phyloP scores from a whole-genome alignment of 495 filamentous ascomycete genomes.

The Trichoderma virens region DNA sequence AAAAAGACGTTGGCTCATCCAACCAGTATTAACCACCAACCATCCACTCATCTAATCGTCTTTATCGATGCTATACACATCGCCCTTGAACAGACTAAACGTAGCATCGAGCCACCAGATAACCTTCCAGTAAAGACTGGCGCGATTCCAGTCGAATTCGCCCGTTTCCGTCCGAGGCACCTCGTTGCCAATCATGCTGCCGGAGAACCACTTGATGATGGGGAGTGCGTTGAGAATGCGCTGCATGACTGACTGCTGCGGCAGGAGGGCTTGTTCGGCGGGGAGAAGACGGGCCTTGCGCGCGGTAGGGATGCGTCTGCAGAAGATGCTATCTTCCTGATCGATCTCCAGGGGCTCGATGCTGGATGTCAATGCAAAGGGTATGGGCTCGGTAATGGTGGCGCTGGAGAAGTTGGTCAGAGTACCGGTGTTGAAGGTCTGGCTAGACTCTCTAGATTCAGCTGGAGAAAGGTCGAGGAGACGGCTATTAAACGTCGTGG shows the following conservation, averaged over 20 bases:
- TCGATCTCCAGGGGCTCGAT: conserved; percentile 17
- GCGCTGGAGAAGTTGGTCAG: conserved; percentile 21
- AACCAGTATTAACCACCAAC: neutral
- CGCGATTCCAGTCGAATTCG: conserved; percentile 67
- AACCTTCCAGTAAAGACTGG: conserved; percentile 69
- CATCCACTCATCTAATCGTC: conserved; percentile 28
- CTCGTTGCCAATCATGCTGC: conserved; percentile 71
- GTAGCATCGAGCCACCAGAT: conserved; percentile 43
- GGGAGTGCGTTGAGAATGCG: conserved; percentile 54
- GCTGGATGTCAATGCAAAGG: neutral
- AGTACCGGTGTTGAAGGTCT: conserved; percentile 41
- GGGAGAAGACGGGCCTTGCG: conserved; percentile 41
- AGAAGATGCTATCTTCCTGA: conserved; percentile 21
- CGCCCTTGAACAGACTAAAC: conserved; percentile 41
- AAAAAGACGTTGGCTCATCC: neutral
- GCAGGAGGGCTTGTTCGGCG: conserved; percentile 58
- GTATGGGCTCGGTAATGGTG: conserved; percentile 21
- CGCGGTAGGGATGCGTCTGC: conserved; percentile 37
- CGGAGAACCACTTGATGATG: conserved; percentile 59
- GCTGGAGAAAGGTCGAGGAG: conserved; percentile 20
- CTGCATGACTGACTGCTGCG: conserved; percentile 51
- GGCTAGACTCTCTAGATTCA: conserved; percentile 37
- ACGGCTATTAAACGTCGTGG: conserved; percentile 16
- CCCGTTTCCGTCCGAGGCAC: conserved; percentile 71
- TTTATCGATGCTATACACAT: conserved; percentile 41